Evolutionary conservation across 2,329 filamentous ascomycete genomes (phyloP).

Genomic region (Teratosphaeria zuluensis): DNA sequence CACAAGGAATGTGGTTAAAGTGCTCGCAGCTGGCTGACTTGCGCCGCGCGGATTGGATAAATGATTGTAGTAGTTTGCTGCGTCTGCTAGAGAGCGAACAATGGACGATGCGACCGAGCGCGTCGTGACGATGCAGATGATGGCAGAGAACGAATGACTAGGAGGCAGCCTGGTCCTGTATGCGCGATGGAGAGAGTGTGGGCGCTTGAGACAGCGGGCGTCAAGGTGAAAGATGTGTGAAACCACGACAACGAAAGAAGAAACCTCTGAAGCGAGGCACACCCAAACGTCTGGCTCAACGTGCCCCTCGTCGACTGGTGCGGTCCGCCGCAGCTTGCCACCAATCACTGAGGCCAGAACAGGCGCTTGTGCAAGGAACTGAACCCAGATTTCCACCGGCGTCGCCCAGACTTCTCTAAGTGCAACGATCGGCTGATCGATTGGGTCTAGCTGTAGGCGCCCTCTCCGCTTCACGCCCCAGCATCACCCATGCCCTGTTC

Average conservation of each 20-base stretch:
- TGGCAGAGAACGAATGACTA: not conserved
- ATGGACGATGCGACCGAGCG: not conserved
- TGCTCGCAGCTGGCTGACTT: not conserved
- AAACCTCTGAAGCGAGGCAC: not conserved
- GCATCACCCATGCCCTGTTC: not conserved
- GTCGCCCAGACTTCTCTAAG: not conserved
- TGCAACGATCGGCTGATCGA: not conserved
- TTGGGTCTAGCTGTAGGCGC: not conserved
- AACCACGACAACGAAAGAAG: not conserved
- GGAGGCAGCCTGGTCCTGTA: not conserved
- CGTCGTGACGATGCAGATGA: not conserved
- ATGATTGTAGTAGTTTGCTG: not conserved
- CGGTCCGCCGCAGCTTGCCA: not conserved
- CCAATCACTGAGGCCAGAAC: not conserved
- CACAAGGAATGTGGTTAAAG: not conserved
- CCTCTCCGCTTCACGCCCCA: not conserved
- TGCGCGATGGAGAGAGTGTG: not conserved
- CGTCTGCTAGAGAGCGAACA: not conserved
- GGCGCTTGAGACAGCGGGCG: not conserved
- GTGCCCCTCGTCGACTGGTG: not conserved
- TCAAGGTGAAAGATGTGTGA: not conserved
- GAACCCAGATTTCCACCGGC: not conserved
- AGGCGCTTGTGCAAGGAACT: not conserved
- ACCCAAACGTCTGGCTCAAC: not conserved
- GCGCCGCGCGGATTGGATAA: not conserved